These are phyloP conservation scores for Candolleomyces eurysporus DNA, from an alignment of 768 basidiomycete genomes.

Conservation along the genomic window DNA sequence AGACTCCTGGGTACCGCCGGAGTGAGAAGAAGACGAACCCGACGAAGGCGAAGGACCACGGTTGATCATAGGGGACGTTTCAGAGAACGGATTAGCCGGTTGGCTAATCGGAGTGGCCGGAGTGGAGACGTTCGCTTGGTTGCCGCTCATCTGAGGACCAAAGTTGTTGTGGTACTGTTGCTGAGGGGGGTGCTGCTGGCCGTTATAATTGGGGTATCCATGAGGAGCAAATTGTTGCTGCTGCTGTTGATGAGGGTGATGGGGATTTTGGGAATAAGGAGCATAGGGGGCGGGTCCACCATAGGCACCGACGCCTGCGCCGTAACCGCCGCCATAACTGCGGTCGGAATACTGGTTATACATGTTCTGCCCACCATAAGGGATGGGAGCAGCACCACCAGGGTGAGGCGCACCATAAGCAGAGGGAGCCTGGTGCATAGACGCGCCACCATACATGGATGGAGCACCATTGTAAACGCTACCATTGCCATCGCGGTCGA, in stretches of 20 bases:
- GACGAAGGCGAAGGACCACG: not conserved
- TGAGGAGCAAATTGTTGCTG: conserved; percentile 6
- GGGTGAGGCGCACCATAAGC: conserved; percentile 4
- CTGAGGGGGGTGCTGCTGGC: not conserved
- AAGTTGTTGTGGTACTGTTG: not conserved
- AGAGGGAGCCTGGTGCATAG: not conserved
- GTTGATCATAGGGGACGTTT: conserved; percentile 5
- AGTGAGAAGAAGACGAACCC: not conserved
- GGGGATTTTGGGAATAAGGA: conserved; percentile 7
- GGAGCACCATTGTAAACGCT: not conserved
- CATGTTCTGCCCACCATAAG: conserved; percentile 12
- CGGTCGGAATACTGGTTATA: conserved; percentile 8
- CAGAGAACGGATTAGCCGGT: conserved; percentile 13
- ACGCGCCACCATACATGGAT: not conserved
- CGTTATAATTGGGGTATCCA: not conserved
- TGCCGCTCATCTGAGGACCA: not conserved
- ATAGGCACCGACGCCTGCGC: conserved; percentile 10
- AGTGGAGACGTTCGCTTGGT: not conserved
- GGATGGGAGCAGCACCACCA: conserved; percentile 11
- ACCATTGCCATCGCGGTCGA: not conserved
- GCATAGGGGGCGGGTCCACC: conserved; percentile 22
- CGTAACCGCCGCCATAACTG: conserved; percentile 4
- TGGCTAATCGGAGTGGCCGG: not conserved
- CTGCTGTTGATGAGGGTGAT: conserved; percentile 6
- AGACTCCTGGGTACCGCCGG: not conserved